Base-by-base conservation (phyloP, 2,329 filamentous ascomycete genomes). In the Sporothrix luriei region DNA sequence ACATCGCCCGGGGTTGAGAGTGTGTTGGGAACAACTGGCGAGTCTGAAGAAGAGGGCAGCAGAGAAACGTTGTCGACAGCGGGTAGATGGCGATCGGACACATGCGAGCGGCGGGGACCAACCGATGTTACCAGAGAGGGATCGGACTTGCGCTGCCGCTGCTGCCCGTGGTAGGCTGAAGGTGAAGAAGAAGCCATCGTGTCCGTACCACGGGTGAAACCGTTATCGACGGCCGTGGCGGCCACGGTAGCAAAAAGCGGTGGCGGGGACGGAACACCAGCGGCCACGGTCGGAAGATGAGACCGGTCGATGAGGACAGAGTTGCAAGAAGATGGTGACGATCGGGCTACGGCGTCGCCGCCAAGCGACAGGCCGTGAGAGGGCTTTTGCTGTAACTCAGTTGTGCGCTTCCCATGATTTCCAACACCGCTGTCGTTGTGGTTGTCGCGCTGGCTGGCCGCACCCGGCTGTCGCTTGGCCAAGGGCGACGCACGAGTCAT, bases 401-500 rank as follows among this genome's bases (percentile, higher is more conserved):
- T 73, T 70, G 79, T 75, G 75, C 89, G 89, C 84, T 89, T 92
- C 74, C 90, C 90, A 67, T 91, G 88, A 77, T 89, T 89, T 85
- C 93, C 90, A 79, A 93, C 85, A 78, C 92, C 93, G 90, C 92
- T 93, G 82, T 97, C 93, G 82, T 96, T 91, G 80, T 91, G 88
- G 77, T 84, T 87, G 81, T 90, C 90, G 82, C 88, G 88, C 79
- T 89, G 85, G 82, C 84, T 90, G 74, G 81, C 81, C 78, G 84
- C 83, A 81, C 83, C 84, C 82, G 84, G 83, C 79, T 87, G 84
- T 87, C 85, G 85, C 84, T 88, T 88, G 79, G 82, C 79, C 79
- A 84, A 84, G 79, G 81, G 82, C 76, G 84, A 82, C 77, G 82
- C 84, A 78, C 86, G 86, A 88, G 86, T 85, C 86, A 88, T 88